These are phyloP conservation scores for Didymella lethalis DNA, from an alignment of 2,329 filamentous ascomycete species.

Conservation along the genomic window DNA sequence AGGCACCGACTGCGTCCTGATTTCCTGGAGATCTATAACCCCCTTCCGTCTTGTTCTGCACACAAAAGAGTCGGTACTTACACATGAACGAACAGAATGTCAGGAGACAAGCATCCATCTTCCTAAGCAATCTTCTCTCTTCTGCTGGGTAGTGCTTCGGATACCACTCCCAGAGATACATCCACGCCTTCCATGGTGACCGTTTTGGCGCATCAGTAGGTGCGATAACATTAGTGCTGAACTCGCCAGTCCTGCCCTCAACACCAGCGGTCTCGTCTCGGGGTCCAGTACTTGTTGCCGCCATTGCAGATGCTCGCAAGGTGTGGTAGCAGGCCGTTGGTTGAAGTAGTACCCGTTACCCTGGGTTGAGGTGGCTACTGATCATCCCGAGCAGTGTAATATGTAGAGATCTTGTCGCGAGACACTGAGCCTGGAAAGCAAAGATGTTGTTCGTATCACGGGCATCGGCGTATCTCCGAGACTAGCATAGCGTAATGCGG, in stretches of 20 bases:
- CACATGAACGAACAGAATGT: constrained; percentile 52
- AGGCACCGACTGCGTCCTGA: no score
- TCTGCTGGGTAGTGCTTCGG: constrained; percentile 47
- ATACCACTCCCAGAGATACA: constrained; percentile 52
- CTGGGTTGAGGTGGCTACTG: constrained; percentile 12
- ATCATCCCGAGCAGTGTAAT: constrained; percentile 30
- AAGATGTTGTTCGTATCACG: constrained; percentile 22
- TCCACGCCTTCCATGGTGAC: constrained; percentile 51
- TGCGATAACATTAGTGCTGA: constrained; percentile 42
- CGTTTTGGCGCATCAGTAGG: constrained; percentile 46
- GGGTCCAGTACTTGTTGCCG: constrained; percentile 31
- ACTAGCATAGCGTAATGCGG: constrained; percentile 34
- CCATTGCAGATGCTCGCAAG: constrained; percentile 17
- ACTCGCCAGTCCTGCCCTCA: constrained; percentile 31
- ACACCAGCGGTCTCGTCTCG: constrained; percentile 32
- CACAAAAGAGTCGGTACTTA: constrained; percentile 24
- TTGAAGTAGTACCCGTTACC: constrained; percentile 10
- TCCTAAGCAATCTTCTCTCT: constrained; percentile 46
- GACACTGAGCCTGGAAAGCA: constrained; percentile 26
- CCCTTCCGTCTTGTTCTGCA: no score
- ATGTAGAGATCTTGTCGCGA: constrained; percentile 30
- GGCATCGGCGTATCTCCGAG: constrained; percentile 39
- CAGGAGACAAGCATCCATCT: constrained; percentile 48
- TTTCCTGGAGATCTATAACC: no score
- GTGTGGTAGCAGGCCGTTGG: constrained; percentile 12